A percentile compares a stretch with the other conserved stretches of the same genome.
phyloP scores from a whole-genome alignment of 2,329 filamentous ascomycete genomes.

The Phyllosticta citribraziliensis region DNA sequence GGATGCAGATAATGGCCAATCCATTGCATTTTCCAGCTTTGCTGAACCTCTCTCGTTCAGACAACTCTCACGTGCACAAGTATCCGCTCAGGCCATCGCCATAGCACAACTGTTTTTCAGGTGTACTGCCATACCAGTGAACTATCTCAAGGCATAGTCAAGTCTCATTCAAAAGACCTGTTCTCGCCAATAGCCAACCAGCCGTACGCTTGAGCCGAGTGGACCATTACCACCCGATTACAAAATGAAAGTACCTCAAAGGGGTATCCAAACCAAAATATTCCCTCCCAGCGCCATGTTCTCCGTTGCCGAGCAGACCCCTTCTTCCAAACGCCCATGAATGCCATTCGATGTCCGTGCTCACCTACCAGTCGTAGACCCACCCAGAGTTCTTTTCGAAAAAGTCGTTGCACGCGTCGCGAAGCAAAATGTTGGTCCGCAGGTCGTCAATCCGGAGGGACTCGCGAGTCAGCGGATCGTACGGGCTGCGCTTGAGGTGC shows the following conservation, averaged over 20 bases:
- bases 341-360: too few species aligned
- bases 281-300: not conserved
- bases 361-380: constrained; percentile 71
- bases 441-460: constrained; percentile 60
- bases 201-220: not conserved
- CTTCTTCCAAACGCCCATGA: not conserved
- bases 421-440: constrained; percentile 71
- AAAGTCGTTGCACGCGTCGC: constrained; percentile 76
- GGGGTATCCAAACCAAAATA: not conserved
- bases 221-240: not conserved
- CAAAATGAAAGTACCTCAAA: not conserved
- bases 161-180: too few species aligned
- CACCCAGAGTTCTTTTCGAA: constrained; percentile 71
- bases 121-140: too few species aligned
- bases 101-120: too few species aligned
- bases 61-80: too few species aligned
- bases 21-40: too few species aligned
- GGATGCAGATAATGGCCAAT: too few species aligned
- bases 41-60: too few species aligned
- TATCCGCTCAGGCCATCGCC: too few species aligned
- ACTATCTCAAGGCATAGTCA: too few species aligned
- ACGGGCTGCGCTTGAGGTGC: constrained; percentile 64
- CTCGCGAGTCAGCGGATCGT: constrained; percentile 77
- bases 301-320: not conserved
- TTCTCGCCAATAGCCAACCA: not conserved